Evolutionary conservation across 179 eudicot species (phyloP).

Genomic region (Beta macrorhiza): DNA sequence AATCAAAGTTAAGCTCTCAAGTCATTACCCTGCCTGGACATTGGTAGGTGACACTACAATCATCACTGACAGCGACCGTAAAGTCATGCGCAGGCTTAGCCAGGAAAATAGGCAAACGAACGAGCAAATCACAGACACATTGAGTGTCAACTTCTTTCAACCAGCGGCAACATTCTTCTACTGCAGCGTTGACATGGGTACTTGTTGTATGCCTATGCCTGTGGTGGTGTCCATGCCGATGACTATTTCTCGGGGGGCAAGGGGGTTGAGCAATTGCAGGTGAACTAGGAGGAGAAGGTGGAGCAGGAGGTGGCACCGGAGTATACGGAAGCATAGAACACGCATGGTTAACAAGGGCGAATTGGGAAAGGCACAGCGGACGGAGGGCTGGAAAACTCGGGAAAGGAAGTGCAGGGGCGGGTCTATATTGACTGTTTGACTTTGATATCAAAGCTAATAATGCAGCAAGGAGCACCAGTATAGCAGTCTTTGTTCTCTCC

Average conservation of each 20-base stretch:
- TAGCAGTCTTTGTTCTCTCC: constrained; percentile 26
- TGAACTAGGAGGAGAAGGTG: constrained; percentile 25
- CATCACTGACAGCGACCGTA: constrained; percentile 41
- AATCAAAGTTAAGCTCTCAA: constrained; percentile 3
- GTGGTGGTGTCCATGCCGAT: constrained; percentile 33
- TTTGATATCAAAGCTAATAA: constrained; percentile 32
- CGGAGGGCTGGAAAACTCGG: constrained; percentile 36
- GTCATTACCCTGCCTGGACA: constrained; percentile 41
- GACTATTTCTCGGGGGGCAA: constrained; percentile 20
- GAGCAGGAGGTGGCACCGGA: constrained; percentile 37
- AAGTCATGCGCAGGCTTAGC: constrained; percentile 54
- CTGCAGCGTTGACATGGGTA: constrained; percentile 30
- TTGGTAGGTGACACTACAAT: constrained; percentile 45
- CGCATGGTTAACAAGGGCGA: constrained; percentile 52
- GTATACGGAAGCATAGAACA: constrained; percentile 48
- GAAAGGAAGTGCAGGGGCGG: constrained; percentile 17
- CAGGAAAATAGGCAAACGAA: constrained; percentile 57
- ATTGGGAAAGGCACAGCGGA: constrained; percentile 52
- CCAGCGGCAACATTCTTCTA: constrained; percentile 66
- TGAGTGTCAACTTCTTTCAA: constrained; percentile 45
- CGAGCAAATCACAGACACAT: constrained; percentile 63
- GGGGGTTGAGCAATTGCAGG: constrained; percentile 19
- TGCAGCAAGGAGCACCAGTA: constrained; percentile 19
- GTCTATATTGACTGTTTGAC: constrained; percentile 31
- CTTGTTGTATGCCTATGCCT: constrained; percentile 26